Evolutionary conservation across 1,139 yeast genomes (phyloP), one percentile per base, ranked within the genome.

Genomic region (Maudiozyma humilis): DNA sequence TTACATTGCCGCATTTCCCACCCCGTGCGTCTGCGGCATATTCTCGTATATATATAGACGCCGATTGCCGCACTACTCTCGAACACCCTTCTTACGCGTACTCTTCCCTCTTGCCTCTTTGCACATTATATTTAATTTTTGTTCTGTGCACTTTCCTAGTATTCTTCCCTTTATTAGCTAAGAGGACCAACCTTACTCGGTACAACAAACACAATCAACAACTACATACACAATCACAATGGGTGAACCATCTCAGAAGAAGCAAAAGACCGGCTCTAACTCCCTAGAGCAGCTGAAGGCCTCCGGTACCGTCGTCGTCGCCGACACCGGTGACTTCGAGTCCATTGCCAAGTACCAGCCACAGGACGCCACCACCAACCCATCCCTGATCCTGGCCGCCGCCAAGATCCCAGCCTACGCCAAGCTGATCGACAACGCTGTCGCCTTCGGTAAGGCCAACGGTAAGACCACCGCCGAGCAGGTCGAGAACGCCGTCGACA

Each of bases 341-440:
- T 82, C 93, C 55, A 91, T 91, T 66, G 96, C 96, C 65, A 87
- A 88, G 72, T 91, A 84, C 76, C 87, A 91, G 62, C 98, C 98
- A 57, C 97, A 91, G 75, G 98, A 91, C 71, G 96, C 98, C 55
- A 91, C 98, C 64, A 91, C 99, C 68, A 91, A 91, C 76, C 98
- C 99, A 57, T 89, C 98, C 39, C 77, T 91, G 73, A 91, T 91
- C 64, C 76, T 93, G 63, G 97, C 97, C 54, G 98, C 98, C 51
- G 66, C 97, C 50, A 86, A 84, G 71, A 86, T 88, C 73, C 71
- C 91, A 44, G 89, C 83, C 63, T 91, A 91, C 72, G 82, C 95
- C 53, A 75, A 78, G 66, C 77, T 91, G 67, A 86, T 91, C 57
- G 97, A 91, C 66, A 76, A 76, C 55, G 98, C 98, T 50, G 83